Evolutionary conservation across 2,329 filamentous ascomycete genomes (phyloP).

Genomic region (Fusarium gaditjirri): DNA sequence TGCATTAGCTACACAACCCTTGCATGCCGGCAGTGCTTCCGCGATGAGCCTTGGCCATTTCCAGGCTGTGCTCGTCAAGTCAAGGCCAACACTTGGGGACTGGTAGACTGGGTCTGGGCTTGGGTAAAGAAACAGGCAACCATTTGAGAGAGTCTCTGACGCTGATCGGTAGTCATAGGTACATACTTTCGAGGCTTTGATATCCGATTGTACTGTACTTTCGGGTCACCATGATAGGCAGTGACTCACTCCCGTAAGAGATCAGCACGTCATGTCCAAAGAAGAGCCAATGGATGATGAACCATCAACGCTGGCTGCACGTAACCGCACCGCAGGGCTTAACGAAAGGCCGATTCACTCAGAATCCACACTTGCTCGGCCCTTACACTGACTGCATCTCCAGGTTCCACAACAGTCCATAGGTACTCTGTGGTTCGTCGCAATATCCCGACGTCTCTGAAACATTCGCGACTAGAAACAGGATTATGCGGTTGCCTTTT

Average conservation of each 20-base stretch:
- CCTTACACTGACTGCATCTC: not conserved
- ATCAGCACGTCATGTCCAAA: slow-evolving; percentile 5
- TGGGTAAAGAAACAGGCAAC: slow-evolving; percentile 6
- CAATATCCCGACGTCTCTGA: slow-evolving; percentile 12
- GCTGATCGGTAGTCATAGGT: slow-evolving; percentile 1
- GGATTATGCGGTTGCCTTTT: slow-evolving; percentile 8
- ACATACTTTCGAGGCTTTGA: slow-evolving; percentile 18
- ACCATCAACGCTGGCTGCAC: slow-evolving; percentile 3
- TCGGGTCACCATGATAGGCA: slow-evolving; percentile 3
- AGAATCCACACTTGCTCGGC: not conserved
- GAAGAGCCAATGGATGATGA: not conserved
- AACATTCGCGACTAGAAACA: not conserved
- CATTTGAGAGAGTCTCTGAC: slow-evolving; percentile 1
- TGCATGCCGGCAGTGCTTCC: slow-evolving; percentile 22
- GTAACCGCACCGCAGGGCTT: slow-evolving; percentile 31
- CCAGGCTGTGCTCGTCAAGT: slow-evolving; percentile 28
- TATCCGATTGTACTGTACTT: slow-evolving; percentile 1
- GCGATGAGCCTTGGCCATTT: slow-evolving; percentile 13
- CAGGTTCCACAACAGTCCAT: slow-evolving; percentile 1
- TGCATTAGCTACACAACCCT: slow-evolving; percentile 25
- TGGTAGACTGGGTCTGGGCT: not conserved
- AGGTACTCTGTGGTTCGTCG: not conserved
- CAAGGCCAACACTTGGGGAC: not conserved
- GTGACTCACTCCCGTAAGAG: slow-evolving; percentile 26
- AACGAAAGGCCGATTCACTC: slow-evolving; percentile 6